Percentiles rank a stretch among this genome's conserved stretches.
Evolutionary conservation across 2,329 filamentous ascomycete genomes (phyloP).

Genomic region (Diaporthe eres): DNA sequence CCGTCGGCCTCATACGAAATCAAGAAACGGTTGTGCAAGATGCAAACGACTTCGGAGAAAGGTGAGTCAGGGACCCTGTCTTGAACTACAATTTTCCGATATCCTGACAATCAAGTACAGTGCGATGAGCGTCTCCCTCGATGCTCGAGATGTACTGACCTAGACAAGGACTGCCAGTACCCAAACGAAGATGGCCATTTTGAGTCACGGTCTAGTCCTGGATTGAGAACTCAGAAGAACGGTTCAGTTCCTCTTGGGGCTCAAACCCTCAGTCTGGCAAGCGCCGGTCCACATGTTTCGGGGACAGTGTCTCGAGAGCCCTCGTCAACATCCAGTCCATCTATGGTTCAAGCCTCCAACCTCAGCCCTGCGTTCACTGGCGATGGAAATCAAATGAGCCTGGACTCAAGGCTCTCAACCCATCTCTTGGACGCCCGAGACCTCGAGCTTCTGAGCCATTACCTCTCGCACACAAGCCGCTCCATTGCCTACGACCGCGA

Average conservation of each 20-base stretch:
- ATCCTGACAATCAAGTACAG: slow-evolving; percentile 1
- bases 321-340: neutral
- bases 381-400: neutral
- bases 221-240: too few relatives aligned
- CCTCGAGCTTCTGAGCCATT: slow-evolving; percentile 56
- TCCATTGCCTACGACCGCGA: slow-evolving; percentile 53
- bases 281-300: neutral
- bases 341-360: neutral
- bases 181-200: slow-evolving; percentile 45
- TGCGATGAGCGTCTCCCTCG: slow-evolving; percentile 64
- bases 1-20: slow-evolving; percentile 34
- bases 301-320: neutral
- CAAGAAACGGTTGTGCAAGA: slow-evolving; percentile 31
- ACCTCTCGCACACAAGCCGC: slow-evolving; percentile 57
- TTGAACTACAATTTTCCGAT: neutral
- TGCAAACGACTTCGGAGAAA: slow-evolving; percentile 36
- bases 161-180: slow-evolving; percentile 64
- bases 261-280: neutral
- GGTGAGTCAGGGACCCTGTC: neutral
- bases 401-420: neutral
- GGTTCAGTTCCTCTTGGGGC: neutral
- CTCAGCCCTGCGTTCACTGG: neutral
- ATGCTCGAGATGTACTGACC: slow-evolving; percentile 62
- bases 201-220: neutral
- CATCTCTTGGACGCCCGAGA: slow-evolving; percentile 45